Evolutionary conservation across 1,139 yeast species (phyloP), one percentile per base, ranked within the genome.

Genomic region (Wickerhamiella pararugosa): DNA sequence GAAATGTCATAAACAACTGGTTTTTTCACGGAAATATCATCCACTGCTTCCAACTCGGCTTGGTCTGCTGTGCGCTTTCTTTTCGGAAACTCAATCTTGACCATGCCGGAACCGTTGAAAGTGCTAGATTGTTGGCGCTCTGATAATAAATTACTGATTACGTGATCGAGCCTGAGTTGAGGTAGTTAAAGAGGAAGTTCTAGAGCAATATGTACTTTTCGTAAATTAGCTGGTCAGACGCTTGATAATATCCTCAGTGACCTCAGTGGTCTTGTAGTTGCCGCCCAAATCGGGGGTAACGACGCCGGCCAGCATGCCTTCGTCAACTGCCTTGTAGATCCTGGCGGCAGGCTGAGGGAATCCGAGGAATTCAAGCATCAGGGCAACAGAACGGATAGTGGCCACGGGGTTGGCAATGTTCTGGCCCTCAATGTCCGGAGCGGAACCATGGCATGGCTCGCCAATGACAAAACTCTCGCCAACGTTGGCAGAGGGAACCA

Each of bases 401-500:
- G 98, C 98, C 58, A 90, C 77, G 52, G 98, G 98, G 73, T 90
- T 90, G 47, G 97, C 76, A 58, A 90, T 87, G 54, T 51, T 51
- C 62, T 74, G 76, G 55, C 98, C 98, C 61, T 86, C 95, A 52
- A 90, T 90, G 62, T 90, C 98, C 44, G 98, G 98, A 45, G 98
- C 98, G 47, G 94, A 82, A 48, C 98, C 98, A 65, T 90, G 98
- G 62, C 97, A 87, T 58, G 98, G 98, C 66, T 90, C 98, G 62
- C 98, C 98, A 61, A 90, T 86, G 50, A 93, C 96, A 59, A 90
- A 90, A 61, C 71, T 67, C 59, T 86, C 95, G 57, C 98, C 98
- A 45, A 90, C 98, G 58, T 90, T 90, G 51, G 97, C 97, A 45
- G 94, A 80, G 55, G 98, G 98, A 47, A 92, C 97, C 46, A 90